Base-by-base conservation (phyloP, 148 eudicot genomes). In the Tetragonia tetragonoides region DNA sequence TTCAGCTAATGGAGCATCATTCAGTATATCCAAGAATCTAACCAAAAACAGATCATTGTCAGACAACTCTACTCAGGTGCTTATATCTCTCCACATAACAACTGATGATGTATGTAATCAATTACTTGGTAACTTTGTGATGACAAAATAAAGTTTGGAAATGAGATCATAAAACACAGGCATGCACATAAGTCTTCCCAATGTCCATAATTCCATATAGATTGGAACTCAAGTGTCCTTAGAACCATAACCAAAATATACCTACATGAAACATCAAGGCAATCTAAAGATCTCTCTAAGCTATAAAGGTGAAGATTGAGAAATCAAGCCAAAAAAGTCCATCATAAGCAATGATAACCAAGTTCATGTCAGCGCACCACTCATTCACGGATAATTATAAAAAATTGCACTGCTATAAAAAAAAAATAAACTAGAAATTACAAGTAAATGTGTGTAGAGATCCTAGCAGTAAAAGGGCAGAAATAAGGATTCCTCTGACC, bases 1-100 rank as follows among this genome's bases (percentile, higher is more conserved):
- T 61, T 92, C 93, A 82, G 87, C 95, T 84, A 95, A 82, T 75
- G 99, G 99, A 67, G 97, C 93, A 82, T 95, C 99, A 47, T 95
- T 90, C 68, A 90, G 79, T 86, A 95, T 85, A 87, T 95, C 99
- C 74, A 95, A 88, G 83, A 95, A 95, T 81, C 98, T 92, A 82
- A 15, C 40, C 68, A 40, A 62, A 41, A 70, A 77, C 47, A 66
- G 72, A 77, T 18, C 54, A 40, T 40, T 18, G 81, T 78, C 77
- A 84, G 44, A 41, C 0, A 18, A 18, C 6, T 20, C 6, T 16
- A 11, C 0, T 28, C 21, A 53, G 10, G 53, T 70, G 24, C 37
- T 28, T 37, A 67, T 9, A 54, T 3, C 18, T 7, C 16, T 54
- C 17, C 54, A 42, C 53, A 46, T 28, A 18, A 44, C 10, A 68